phyloP scores from a whole-genome alignment of 169 alveolate species.

The Plasmodium falciparum region DNA sequence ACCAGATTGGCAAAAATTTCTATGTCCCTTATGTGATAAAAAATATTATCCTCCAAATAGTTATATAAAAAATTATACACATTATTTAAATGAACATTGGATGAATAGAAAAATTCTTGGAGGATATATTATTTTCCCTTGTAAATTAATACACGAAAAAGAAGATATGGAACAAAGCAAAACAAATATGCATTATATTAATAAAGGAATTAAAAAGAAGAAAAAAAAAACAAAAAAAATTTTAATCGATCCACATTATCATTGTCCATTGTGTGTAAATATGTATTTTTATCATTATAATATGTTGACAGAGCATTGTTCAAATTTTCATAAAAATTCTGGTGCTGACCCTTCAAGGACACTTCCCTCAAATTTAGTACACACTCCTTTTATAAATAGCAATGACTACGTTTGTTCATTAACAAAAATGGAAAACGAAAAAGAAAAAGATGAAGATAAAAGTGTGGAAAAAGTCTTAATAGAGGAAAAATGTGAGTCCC shows the following conservation, averaged over 20 bases:
- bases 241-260: slow-evolving; percentile 57
- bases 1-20: slow-evolving; percentile 77
- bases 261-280: slow-evolving; percentile 54
- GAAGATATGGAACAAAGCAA: slow-evolving; percentile 2
- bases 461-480: no score
- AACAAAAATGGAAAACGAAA: slow-evolving; percentile 34
- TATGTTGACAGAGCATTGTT: slow-evolving; percentile 37
- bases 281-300: slow-evolving; percentile 30
- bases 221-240: slow-evolving; percentile 39
- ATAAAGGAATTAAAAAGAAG: slow-evolving; percentile 16
- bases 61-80: slow-evolving; percentile 71
- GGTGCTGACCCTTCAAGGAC: slow-evolving; percentile 69
- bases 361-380: slow-evolving; percentile 44
- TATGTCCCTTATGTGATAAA: slow-evolving; percentile 81
- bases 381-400: slow-evolving; percentile 64
- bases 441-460: neutral
- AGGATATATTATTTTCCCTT: slow-evolving; percentile 83
- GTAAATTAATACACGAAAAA: slow-evolving; percentile 61
- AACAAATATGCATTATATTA: neutral
- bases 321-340: slow-evolving; percentile 41
- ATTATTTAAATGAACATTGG: slow-evolving; percentile 79
- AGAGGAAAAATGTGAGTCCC: no score
- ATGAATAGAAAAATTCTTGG: slow-evolving; percentile 73
- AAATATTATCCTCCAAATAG: slow-evolving; percentile 74
- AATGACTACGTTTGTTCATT: slow-evolving; percentile 40